These are phyloP conservation scores for Beauveria medogensis DNA, from an alignment of 2,329 filamentous ascomycete species.

Conservation along the genomic window DNA sequence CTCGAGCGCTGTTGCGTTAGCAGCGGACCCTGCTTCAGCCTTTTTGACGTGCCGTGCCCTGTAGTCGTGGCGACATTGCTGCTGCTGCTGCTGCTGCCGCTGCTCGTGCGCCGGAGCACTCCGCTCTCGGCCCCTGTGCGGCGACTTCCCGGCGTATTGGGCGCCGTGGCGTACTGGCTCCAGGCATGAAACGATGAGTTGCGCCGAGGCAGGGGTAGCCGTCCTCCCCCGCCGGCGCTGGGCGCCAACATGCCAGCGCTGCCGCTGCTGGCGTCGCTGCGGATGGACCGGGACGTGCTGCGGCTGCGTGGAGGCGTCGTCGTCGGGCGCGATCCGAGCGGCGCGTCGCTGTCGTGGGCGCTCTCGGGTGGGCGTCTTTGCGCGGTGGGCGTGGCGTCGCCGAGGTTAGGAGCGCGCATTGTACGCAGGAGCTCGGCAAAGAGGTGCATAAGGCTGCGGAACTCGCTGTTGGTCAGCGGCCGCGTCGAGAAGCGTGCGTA, in stretches of 20 bases:
- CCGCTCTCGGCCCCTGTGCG: constrained; percentile 22
- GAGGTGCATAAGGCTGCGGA: constrained; percentile 71
- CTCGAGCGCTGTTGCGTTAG: constrained; percentile 29
- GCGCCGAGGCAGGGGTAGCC: constrained; percentile 23
- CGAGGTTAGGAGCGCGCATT: constrained; percentile 58
- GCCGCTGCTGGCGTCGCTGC: constrained; percentile 20
- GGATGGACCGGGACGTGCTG: constrained; percentile 20
- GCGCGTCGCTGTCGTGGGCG: constrained; percentile 39
- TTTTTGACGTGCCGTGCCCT: background rate
- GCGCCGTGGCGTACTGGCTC: constrained; percentile 42
- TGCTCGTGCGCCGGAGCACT: constrained; percentile 29
- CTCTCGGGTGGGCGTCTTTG: constrained; percentile 25
- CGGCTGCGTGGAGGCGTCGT: constrained; percentile 32
- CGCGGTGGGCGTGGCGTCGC: constrained; percentile 8
- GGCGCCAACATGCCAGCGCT: background rate
- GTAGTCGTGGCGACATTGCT: constrained; percentile 32
- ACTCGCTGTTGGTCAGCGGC: constrained; percentile 60
- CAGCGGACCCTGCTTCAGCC: constrained; percentile 33
- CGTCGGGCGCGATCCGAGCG: constrained; percentile 32
- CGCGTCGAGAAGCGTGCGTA: constrained; percentile 70
- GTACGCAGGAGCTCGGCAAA: constrained; percentile 73
- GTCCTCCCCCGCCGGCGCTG: background rate
- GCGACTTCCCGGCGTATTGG: constrained; percentile 43
- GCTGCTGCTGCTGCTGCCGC: constrained; percentile 15
- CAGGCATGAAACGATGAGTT: constrained; percentile 36